Evolutionary conservation across 805 yeast genomes (phyloP).

Genomic region (Metschnikowia gelsemii): DNA sequence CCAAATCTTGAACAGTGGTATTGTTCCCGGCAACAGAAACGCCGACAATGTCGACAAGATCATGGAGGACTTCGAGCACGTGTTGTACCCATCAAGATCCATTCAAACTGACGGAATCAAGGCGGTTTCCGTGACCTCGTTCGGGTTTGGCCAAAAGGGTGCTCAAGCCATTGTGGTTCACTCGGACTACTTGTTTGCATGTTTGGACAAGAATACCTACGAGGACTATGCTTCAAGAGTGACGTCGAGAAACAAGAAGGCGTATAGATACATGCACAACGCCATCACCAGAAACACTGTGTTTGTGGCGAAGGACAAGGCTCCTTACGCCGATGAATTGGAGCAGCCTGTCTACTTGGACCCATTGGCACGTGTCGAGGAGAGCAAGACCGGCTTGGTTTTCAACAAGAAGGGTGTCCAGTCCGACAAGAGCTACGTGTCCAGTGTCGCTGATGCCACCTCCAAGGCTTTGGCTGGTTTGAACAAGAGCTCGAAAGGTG

Average conservation of each 20-base stretch:
- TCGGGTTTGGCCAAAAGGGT: slow-evolving; percentile 99
- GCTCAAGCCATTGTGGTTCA: slow-evolving; percentile 91
- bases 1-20: slow-evolving; percentile 87
- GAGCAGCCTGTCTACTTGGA: slow-evolving; percentile 92
- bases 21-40: slow-evolving; percentile 98
- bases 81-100: slow-evolving; percentile 90
- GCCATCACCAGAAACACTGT: slow-evolving; percentile 87
- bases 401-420: slow-evolving; percentile 56
- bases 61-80: slow-evolving; percentile 80
- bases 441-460: slow-evolving; percentile 53
- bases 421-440: slow-evolving; percentile 42
- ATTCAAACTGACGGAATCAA: slow-evolving; percentile 95
- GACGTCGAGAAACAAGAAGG: slow-evolving; percentile 75
- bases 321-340: slow-evolving; percentile 88
- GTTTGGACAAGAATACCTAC: slow-evolving; percentile 70
- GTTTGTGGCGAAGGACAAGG: slow-evolving; percentile 88
- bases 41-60: slow-evolving; percentile 92
- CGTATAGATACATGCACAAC: slow-evolving; percentile 94
- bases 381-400: slow-evolving; percentile 41
- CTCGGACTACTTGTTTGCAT: slow-evolving; percentile 89
- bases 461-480: slow-evolving; percentile 59
- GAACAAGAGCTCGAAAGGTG: slow-evolving; percentile 62
- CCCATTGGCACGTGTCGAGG: slow-evolving; percentile 80
- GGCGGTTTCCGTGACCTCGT: slow-evolving; percentile 95
- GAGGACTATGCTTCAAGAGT: slow-evolving; percentile 71